Base-by-base conservation (phyloP, 164 flowering plant species). In the Akebia trifoliata region DNA sequence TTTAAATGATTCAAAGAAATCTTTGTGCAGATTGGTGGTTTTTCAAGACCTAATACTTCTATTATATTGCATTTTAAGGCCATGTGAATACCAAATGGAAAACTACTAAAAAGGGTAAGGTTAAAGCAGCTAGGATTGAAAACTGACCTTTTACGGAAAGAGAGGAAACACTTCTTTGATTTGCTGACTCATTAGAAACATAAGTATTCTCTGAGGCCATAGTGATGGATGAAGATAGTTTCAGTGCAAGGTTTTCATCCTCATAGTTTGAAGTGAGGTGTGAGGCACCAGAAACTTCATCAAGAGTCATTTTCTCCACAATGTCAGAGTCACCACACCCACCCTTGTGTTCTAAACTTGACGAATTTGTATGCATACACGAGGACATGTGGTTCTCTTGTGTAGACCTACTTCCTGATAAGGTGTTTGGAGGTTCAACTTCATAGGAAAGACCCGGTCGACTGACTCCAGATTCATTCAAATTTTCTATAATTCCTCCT, bases 81-180 rank as follows among this genome's bases (percentile, higher is more conserved):
- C 5, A 9, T 34, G 39, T 15, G 14, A 35, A 48, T 47, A 32
- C n/a, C 30, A 20, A 43, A 14, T 18, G 25, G 11, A 49, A 29
- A 48, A 11, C 7, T 9, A 20, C 0, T n/a, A 30, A 50, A 26
- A 39, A 37, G 29, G 4, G n/a, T 14, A 50, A 39, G 32, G 26
- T n/a, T 3, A 30, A 28, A 31, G 29, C 8, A 11, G 15, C 37
- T 24, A 25, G 5, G 5, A 2, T 44, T 52, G 35, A 18, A 38
- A 53, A 57, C 72, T 35, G n/a, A 81, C 99, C 97, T 81, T 83
- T 83, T 11, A 81, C 57, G 36, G 99, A 85, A 61, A 87, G 88
- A 35, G 80, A 72, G 68, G 74, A 63, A 59, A 77, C 72, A 65
- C 69, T 65, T 34, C 68, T 61, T 39, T 68, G 56, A 43, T 74